phyloP scores from a whole-genome alignment of 2,329 filamentous ascomycete species.

The Ceratocystis variospora region DNA sequence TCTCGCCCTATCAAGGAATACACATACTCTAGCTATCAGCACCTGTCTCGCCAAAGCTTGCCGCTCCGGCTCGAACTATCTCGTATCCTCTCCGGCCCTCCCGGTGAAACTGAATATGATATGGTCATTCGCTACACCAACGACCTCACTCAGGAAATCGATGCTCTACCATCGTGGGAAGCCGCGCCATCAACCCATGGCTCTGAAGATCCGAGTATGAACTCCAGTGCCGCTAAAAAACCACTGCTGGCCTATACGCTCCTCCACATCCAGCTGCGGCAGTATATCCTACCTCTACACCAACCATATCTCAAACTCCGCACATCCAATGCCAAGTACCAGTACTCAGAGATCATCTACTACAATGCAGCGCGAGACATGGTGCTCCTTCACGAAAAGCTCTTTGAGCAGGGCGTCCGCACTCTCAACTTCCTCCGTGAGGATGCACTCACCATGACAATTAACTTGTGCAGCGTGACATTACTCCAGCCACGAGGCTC shows the following conservation, averaged over 20 bases:
- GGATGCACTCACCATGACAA: slow-evolving; percentile 44
- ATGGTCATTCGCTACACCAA: slow-evolving; percentile 48
- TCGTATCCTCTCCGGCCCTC: slow-evolving; percentile 40
- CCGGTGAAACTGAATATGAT: slow-evolving; percentile 45
- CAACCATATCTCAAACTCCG: slow-evolving; percentile 47
- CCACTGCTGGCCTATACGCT: slow-evolving; percentile 46
- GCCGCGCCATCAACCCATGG: slow-evolving; percentile 16
- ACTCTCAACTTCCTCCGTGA: slow-evolving; percentile 47
- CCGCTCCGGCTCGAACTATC: slow-evolving; percentile 44
- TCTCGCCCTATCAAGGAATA: slow-evolving; percentile 41
- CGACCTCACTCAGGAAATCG: slow-evolving; percentile 46
- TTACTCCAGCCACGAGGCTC: slow-evolving; percentile 46
- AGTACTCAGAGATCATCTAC: slow-evolving; percentile 49
- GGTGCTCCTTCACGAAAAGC: slow-evolving; percentile 46
- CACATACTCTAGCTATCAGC: slow-evolving; percentile 46
- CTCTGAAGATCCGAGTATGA: slow-evolving; percentile 18
- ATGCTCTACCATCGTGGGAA: slow-evolving; percentile 45
- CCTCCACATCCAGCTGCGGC: slow-evolving; percentile 45
- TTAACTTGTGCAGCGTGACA: slow-evolving; percentile 47
- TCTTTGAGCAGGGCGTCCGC: slow-evolving; percentile 44
- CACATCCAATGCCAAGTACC: slow-evolving; percentile 46
- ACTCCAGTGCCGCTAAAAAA: slow-evolving; percentile 32
- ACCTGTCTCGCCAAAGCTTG: slow-evolving; percentile 43
- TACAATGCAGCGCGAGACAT: slow-evolving; percentile 49
- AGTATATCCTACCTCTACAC: slow-evolving; percentile 49